Base-by-base conservation (phyloP, 176 grass and related monocot species). In the Triticum monococcum region DNA sequence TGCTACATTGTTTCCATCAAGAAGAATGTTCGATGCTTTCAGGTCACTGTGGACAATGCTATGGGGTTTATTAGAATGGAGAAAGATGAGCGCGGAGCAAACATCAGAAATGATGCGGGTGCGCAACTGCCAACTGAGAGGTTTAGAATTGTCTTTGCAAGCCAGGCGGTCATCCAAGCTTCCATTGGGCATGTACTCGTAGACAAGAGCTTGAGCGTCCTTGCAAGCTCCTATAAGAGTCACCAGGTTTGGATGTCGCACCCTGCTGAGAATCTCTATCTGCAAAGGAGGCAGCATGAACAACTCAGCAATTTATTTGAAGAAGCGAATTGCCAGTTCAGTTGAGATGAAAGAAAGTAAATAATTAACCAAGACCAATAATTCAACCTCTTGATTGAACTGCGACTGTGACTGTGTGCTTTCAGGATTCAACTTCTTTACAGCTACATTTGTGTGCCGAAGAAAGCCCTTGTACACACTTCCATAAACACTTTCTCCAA, bases 11-110 rank as follows among this genome's bases (percentile, higher is more conserved):
- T 91, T 89, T 84, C 79, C 86, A 79, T 91, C 92, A 30, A 94
- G 89, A 79, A 94, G 87, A 89, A 94, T 94, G 83, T 94, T 94
- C 78, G 86, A 88, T 52, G 87, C 75, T 82, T 94, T 94, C n/a
- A 94, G 66, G 85, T 94, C 92, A 67, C 92, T 88, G 68, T 94
- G 92, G 57, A 91, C 87, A 84, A 91, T 74, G 77, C 81, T 81
- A 25, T 87, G 81, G 32, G 84, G 85, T 41, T 88, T 89, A 24
- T 69, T 89, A 14, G 89, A 94, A 77, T 94, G 92, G 31, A 94
- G 89, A 69, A 94, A 94, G 31, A 83, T 91, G 9, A 94, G 83
- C n/a, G 89, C 40, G 7, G 86, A 85, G 75, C 89, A 94, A 83
- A 94, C 85, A 18, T 91, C 88, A 56, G 89, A 84, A 79, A 89